Evolutionary conservation across 1,284 basidiomycete genomes (phyloP), one percentile per base, ranked within the genome.

Genomic region (Hymenochaete sp.): DNA sequence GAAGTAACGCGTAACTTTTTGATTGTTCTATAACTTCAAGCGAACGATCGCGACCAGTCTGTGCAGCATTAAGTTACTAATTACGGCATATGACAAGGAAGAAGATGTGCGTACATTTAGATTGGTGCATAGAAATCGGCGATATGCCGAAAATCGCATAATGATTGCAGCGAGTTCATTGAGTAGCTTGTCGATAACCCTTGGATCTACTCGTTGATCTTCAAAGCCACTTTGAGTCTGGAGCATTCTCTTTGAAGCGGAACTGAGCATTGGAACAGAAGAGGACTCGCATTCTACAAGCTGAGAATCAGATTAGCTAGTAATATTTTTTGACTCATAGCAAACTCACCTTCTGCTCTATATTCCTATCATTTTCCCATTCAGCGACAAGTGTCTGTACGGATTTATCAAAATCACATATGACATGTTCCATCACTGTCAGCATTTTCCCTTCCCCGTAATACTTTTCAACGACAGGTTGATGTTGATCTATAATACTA

Each of bases 401-500:
- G 4, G 93, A 82, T 18, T 81, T 71, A 61, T 97, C 93, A 53
- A 88, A 90, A 61, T 98, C 93, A 45, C 79, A 76, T 28, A 96
- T 65, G 4, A 99, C 68, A 31, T 81, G 73, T 11, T 73, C 70
- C 2, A 93, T 77, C 11, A 98, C 93, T 16, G 67, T 74, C 24
- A 71, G 67, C 93, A 96, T 96, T 58, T 85, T 84, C 1, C 89
- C 85, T 3, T 63, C 57, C 0, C 93, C 96, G 57, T 98, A 98
- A 62, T 98, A 96, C 63, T 95, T 95, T 61, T 98, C 93, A 0
- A 99, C 95, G 1, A 98, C 80, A 1, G 93, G 89, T 57, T 96
- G 93, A 61, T 99, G 96, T 59, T 97, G 93, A 57, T 95, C 93
- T 32, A 98, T 83, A 51, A 99, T 92, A 67, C 90, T 79, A 1